These are phyloP conservation scores for Cochlearia excelsa DNA, from an alignment of 345 rosid genomes.

Conservation along the genomic window DNA sequence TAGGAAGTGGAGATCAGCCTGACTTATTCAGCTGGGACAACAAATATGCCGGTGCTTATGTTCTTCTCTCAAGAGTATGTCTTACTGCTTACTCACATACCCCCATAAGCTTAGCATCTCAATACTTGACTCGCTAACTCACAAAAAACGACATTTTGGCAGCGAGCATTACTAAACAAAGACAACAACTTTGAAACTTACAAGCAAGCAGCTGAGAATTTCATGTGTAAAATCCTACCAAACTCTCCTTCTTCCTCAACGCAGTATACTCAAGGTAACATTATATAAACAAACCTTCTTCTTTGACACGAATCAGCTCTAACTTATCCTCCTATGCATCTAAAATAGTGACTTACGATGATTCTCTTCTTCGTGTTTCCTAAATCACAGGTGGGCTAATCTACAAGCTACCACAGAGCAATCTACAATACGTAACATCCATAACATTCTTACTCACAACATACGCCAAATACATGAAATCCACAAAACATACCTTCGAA, in stretches of 20 bases:
- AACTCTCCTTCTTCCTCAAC: slow-evolving; percentile 73
- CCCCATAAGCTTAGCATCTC: not conserved
- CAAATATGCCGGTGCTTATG: slow-evolving; percentile 76
- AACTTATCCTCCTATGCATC: not conserved
- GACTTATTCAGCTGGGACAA: slow-evolving; percentile 93
- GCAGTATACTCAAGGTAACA: slow-evolving; percentile 70
- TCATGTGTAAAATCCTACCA: slow-evolving; percentile 81
- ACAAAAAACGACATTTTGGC: slow-evolving; percentile 43
- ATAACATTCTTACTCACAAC: slow-evolving; percentile 74
- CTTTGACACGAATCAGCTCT: not conserved
- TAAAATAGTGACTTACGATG: too few species aligned
- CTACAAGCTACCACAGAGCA: slow-evolving; percentile 65
- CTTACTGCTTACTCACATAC: not conserved
- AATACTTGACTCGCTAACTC: slow-evolving; percentile 32
- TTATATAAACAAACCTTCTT: not conserved
- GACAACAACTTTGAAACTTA: slow-evolving; percentile 58
- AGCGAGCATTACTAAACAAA: slow-evolving; percentile 34
- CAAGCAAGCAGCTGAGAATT: slow-evolving; percentile 70
- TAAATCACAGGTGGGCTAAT: slow-evolving; percentile 62
- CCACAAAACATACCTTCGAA: slow-evolving; percentile 47
- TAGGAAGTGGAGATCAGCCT: slow-evolving; percentile 67
- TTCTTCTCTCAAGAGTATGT: slow-evolving; percentile 65
- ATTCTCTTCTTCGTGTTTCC: too few species aligned
- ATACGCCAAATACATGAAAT: slow-evolving; percentile 75
- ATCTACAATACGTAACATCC: slow-evolving; percentile 84